phyloP scores from a whole-genome alignment of 148 eudicot genomes.

The Vaccinium myrtillus region DNA sequence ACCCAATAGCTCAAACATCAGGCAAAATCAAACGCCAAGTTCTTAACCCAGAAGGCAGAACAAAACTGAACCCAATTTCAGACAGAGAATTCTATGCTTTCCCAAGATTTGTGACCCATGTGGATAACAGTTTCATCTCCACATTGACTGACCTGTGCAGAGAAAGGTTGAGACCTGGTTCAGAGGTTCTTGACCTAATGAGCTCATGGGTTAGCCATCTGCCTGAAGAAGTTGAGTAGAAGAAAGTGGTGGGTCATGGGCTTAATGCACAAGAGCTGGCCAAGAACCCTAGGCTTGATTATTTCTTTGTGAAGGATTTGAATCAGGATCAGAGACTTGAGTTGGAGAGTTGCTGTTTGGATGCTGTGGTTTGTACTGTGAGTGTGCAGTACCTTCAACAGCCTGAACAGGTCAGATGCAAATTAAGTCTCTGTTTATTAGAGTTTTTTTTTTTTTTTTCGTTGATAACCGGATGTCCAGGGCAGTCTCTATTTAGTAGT shows the following conservation, averaged over 20 bases:
- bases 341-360: constrained; percentile 44
- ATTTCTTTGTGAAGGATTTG: constrained; percentile 69
- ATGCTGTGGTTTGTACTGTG: constrained; percentile 66
- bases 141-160: constrained; percentile 47
- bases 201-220: constrained; percentile 83
- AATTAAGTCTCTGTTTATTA: too few relatives aligned
- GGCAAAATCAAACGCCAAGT: constrained; percentile 55
- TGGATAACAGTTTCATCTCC: constrained; percentile 53
- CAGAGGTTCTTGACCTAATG: constrained; percentile 61
- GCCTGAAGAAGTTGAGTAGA: constrained; percentile 48
- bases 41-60: constrained; percentile 47
- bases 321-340: constrained; percentile 52
- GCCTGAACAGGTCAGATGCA: constrained; percentile 53
- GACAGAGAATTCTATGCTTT: constrained; percentile 59
- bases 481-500: not conserved
- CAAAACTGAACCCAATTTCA: constrained; percentile 43
- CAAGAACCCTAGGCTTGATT: constrained; percentile 49
- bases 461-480: too few relatives aligned
- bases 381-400: constrained; percentile 78
- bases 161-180: constrained; percentile 39
- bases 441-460: too few relatives aligned
- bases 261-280: constrained; percentile 73
- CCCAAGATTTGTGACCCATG: constrained; percentile 69
- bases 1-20: constrained; percentile 14
- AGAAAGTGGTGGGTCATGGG: constrained; percentile 67